Conservation (phyloP, 2,329 filamentous ascomycete genomes). For the Penicillium decumbens region DNA sequence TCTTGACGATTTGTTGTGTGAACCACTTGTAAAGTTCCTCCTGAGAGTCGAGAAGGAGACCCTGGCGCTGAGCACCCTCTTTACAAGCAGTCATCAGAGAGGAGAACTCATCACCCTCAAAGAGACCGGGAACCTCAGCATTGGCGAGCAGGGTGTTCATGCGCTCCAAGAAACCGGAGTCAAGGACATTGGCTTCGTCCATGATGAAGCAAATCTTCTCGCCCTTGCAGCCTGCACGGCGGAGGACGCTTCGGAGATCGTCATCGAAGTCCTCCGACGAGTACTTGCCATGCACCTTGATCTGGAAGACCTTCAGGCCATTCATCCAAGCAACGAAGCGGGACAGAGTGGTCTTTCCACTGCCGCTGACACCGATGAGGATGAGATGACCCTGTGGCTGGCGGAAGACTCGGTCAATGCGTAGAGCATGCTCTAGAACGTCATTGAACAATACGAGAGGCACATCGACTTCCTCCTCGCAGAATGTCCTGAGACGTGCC, state of each 20-base stretch:
- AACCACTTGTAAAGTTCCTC: slow-evolving; percentile 99
- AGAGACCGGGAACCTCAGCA: slow-evolving; percentile 96
- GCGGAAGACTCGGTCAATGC: slow-evolving; percentile 97
- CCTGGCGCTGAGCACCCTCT: slow-evolving; percentile 94
- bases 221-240: slow-evolving; percentile 91
- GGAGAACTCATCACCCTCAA: slow-evolving; percentile 97
- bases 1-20: slow-evolving; percentile 98
- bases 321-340: slow-evolving; percentile 99
- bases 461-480: slow-evolving; percentile 98
- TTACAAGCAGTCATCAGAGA: slow-evolving; percentile 99
- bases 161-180: slow-evolving; percentile 96
- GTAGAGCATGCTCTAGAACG: slow-evolving; percentile 93
- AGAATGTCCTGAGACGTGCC: slow-evolving; percentile 94
- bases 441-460: slow-evolving; percentile 99
- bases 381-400: slow-evolving; percentile 98
- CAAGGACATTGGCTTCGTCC: slow-evolving; percentile 97
- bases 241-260: slow-evolving; percentile 86
- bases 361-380: slow-evolving; percentile 95
- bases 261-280: slow-evolving; percentile 98
- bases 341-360: slow-evolving; percentile 95
- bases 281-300: slow-evolving; percentile 99
- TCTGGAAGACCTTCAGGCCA: slow-evolving; percentile 96
- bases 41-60: slow-evolving; percentile 88
- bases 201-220: slow-evolving; percentile 99
- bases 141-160: slow-evolving; percentile 99